These are phyloP conservation scores for Sclerotinia sclerotiorum DNA, from an alignment of 2,329 filamentous ascomycete species.

Conservation along the genomic window DNA sequence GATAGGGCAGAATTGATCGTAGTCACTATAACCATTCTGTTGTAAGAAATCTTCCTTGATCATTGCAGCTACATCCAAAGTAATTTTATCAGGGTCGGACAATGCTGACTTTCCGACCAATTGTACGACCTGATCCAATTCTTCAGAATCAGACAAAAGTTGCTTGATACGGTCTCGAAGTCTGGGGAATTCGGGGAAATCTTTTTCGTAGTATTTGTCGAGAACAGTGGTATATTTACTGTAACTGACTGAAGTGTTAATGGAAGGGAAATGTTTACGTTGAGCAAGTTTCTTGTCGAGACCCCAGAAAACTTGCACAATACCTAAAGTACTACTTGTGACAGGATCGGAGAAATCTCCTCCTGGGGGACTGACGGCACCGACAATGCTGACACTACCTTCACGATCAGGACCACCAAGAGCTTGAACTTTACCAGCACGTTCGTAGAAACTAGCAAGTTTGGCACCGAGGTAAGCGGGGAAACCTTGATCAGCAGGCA, in stretches of 20 bases:
- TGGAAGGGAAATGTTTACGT: constrained; percentile 97
- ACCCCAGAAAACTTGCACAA: constrained; percentile 99
- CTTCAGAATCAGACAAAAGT: constrained; percentile 90
- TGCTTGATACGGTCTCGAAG: constrained; percentile 92
- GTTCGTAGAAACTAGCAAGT: constrained; percentile 98
- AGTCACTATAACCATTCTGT: constrained; percentile 98
- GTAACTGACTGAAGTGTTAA: constrained; percentile 94
- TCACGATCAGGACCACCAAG: constrained; percentile 85
- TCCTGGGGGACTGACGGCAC: constrained; percentile 93
- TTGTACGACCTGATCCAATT: constrained; percentile 97
- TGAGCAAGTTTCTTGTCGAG: constrained; percentile 99
- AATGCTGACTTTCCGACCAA: constrained; percentile 96
- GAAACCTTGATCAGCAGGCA: constrained; percentile 99
- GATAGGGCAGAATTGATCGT: constrained; percentile 97
- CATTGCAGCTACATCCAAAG: constrained; percentile 83
- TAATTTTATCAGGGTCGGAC: constrained; percentile 97
- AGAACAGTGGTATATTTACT: constrained; percentile 90
- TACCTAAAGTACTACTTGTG: constrained; percentile 87
- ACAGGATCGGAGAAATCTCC: constrained; percentile 99
- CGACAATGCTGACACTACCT: constrained; percentile 96
- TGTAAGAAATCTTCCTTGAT: constrained; percentile 99
- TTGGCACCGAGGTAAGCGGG: constrained; percentile 96
- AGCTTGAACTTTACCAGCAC: constrained; percentile 81
- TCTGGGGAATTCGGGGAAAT: constrained; percentile 90
- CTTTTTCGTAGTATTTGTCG: constrained; percentile 91